A percentile compares a stretch with the other conserved stretches of the same genome.
These are phyloP conservation scores for Monosporascus sp. DNA, from an alignment of 2,329 filamentous ascomycete species.

Conservation along the genomic window DNA sequence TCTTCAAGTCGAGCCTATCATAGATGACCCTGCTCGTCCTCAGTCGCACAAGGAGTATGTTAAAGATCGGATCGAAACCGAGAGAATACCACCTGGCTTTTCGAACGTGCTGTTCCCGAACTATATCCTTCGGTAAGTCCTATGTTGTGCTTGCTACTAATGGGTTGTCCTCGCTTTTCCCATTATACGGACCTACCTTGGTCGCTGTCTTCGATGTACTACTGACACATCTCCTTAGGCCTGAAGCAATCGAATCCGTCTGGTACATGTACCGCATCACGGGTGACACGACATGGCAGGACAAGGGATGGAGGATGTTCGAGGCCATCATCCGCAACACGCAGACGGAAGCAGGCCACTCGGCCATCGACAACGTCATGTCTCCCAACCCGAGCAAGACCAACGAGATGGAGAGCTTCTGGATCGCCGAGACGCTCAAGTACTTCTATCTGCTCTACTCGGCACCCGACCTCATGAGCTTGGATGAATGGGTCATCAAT, in stretches of 20 bases:
- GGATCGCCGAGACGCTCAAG: constrained; percentile 86
- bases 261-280: constrained; percentile 91
- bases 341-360: constrained; percentile 60
- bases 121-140: constrained; percentile 58
- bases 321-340: constrained; percentile 63
- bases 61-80: constrained; percentile 34
- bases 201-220: constrained; percentile 7
- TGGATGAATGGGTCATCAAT: constrained; percentile 61
- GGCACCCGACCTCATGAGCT: constrained; percentile 51
- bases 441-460: constrained; percentile 84
- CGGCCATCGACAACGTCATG: constrained; percentile 62
- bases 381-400: constrained; percentile 32
- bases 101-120: constrained; percentile 35
- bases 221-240: constrained; percentile 39
- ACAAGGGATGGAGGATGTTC: constrained; percentile 86
- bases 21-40: constrained; percentile 33
- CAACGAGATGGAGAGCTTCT: constrained; percentile 82
- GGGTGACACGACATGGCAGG: constrained; percentile 67
- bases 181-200: no score
- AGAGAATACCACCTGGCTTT: constrained; percentile 47
- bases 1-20: constrained; percentile 16
- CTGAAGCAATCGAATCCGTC: constrained; percentile 82
- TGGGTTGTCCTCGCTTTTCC: no score
- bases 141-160: no score
- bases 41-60: constrained; percentile 51